Evolutionary conservation across 306 rosid species (phyloP), one percentile per base, ranked within the genome.

Genomic region (Vicia sativa): DNA sequence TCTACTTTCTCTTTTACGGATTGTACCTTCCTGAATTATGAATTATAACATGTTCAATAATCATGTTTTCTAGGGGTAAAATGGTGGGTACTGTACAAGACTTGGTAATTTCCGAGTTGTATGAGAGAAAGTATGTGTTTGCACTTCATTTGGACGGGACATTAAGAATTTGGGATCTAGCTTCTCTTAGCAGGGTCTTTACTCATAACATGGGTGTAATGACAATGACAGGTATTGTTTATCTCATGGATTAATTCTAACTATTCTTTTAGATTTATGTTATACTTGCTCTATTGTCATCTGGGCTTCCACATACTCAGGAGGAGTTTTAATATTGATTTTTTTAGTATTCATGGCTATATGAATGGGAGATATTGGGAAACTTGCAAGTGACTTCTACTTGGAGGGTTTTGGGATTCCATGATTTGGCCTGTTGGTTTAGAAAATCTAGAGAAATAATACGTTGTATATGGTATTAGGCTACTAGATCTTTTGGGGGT

Each of bases 71-170:
- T 82, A 93, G 98, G 95, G 97, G 91, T 56, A 90, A 83, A 82
- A 58, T 55, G 49, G 82, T 77, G 65, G 87, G 84, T 48, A 73
- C 91, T 50, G 97, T 90, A 62, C 95, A 86, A 62, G 90, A 93
- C 82, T 77, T 93, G 85, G 83, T 71, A 58, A 81, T 93, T 72
- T 78, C 69, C 18, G 81, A 83, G 82, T 72, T 88, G 75, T 73
- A 68, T 14, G 87, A 81, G 72, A 88, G 78, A 68, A 79, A 78
- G 69, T 85, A 86, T 76, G 55, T 93, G 35, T 93, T 93, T 83
- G 97, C 83, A 63, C 96, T 93, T 71, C 96, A 93, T 84, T 71
- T 75, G 15, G 90, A 93, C 65, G 99, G 99, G 74, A 71, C 78
- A 42, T 46, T 93, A 59, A 86, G 86, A 43, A 81, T 90, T 55